These are phyloP conservation scores for Castanopsis chinensis DNA, from an alignment of 306 rosid species.

Conservation along the genomic window DNA sequence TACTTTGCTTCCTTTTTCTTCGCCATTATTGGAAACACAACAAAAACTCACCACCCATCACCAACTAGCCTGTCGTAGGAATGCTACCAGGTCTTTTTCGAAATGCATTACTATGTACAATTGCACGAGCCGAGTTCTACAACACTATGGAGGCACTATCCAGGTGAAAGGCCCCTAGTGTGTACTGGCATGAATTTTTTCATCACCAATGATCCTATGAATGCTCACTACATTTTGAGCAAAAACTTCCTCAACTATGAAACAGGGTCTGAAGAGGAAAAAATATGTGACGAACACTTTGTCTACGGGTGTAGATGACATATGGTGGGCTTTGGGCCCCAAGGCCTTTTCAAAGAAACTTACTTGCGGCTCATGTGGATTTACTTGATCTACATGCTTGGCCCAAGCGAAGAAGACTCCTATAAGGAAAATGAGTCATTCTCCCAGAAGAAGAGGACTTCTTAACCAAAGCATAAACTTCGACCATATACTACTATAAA, in stretches of 20 bases:
- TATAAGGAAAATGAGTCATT: too few relatives aligned
- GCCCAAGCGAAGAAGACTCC: too few relatives aligned
- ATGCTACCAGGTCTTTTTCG: constrained; percentile 11
- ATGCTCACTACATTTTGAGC: constrained; percentile 25
- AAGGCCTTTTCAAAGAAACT: too few relatives aligned
- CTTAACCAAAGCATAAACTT: too few relatives aligned
- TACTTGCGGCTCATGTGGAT: too few relatives aligned
- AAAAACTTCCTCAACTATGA: constrained; percentile 20
- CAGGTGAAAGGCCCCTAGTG: constrained; percentile 26
- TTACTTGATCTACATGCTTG: too few relatives aligned
- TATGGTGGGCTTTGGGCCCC: too few relatives aligned
- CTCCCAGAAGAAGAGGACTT: too few relatives aligned
- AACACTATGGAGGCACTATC: not conserved
- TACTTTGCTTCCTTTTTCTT: not conserved
- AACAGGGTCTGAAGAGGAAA: constrained; percentile 12
- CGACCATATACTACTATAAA: too few relatives aligned
- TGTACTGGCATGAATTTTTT: constrained; percentile 16
- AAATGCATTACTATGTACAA: not conserved
- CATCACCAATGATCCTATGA: constrained; percentile 26
- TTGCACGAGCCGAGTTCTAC: not conserved
- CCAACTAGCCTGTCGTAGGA: constrained; percentile 7
- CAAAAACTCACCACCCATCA: not conserved
- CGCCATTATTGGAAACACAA: constrained; percentile 1
- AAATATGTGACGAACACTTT: too few relatives aligned
- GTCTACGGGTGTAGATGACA: too few relatives aligned